Evolutionary conservation across 83 land plant genomes (phyloP).

Genomic region (Thuja plicata): DNA sequence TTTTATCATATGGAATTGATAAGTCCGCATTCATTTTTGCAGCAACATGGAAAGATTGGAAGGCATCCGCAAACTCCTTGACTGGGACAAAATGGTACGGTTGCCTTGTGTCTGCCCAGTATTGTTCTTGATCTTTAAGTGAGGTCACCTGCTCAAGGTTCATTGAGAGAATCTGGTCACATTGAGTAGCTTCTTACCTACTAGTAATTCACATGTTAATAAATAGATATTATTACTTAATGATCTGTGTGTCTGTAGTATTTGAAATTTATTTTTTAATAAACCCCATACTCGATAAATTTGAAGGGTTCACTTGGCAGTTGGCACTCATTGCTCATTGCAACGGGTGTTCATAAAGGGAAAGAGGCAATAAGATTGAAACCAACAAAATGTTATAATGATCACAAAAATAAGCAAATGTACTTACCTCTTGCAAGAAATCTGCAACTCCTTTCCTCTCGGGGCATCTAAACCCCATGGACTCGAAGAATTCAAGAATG

Average conservation of each 20-base stretch:
- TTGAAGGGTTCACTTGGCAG: too few species aligned
- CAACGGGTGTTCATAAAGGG: neutral
- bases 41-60: constrained; percentile 40
- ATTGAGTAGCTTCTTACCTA: too few species aligned
- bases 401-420: neutral
- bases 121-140: constrained; percentile 64
- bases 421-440: constrained; percentile 38
- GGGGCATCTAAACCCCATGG: constrained; percentile 14
- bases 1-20: constrained; percentile 40
- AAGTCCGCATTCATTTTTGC: constrained; percentile 29
- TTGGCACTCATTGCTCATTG: neutral
- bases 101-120: constrained; percentile 33
- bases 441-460: constrained; percentile 8
- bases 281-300: too few species aligned
- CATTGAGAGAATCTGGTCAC: neutral
- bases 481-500: constrained; percentile 11
- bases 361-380: neutral
- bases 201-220: neutral
- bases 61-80: constrained; percentile 41
- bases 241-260: too few species aligned
- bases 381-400: neutral
- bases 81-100: constrained; percentile 44
- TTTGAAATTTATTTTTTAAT: too few species aligned
- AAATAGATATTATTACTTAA: neutral
- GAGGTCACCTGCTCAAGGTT: constrained; percentile 32